Base-by-base conservation (phyloP, 768 basidiomycete species). In the Hygrocybe punicea region DNA sequence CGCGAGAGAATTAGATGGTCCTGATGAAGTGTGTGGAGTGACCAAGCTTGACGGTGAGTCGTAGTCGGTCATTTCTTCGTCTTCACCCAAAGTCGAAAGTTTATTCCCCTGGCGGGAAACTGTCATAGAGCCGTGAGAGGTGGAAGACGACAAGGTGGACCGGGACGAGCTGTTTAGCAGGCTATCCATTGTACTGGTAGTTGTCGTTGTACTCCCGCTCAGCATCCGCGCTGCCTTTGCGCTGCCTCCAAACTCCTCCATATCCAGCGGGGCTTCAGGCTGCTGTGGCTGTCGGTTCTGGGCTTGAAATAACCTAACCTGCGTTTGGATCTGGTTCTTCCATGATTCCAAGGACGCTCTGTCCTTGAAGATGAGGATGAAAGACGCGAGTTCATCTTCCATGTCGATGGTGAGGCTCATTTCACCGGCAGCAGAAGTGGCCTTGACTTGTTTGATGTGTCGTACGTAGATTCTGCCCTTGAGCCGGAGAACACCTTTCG, bases 321-420 rank as follows among this genome's bases (percentile, higher is more conserved):
- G 83, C 1, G 79, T 74, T 66, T 90, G 86, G 60, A 99, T 89
- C 56, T 88, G 89, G 51, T 78, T 81, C 68, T 81, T 86, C 97
- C 97, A 98, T 1, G 88, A 80, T 66, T 98, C 93, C 56, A 97
- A 80, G 2, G 88, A 88, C n/a, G 85, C 77, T 29, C 90, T 84
- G 54, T 98, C 92, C 67, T 87, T 89, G 81, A 97, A 99, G 64
- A 93, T 88, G 47, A 99, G 81, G 71, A 98, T 96, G 74, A 99
- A 98, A 51, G 89, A 91, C 59, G 97, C 95, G 55, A 97, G 77
- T 66, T 96, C 93, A 68, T 98, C 96, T 74, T 94, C 92, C 94
- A 99, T 98, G 64, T 93, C 89, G 66, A 99, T 96, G 4, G 96
- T 97, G 60, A 98, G 79, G 67, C 92, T 95, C 76, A 97, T 81